A percentile compares a stretch with the other conserved stretches of the same genome.
phyloP scores from a whole-genome alignment of 805 yeast genomes.

The Schwanniomyces occidentalis region DNA sequence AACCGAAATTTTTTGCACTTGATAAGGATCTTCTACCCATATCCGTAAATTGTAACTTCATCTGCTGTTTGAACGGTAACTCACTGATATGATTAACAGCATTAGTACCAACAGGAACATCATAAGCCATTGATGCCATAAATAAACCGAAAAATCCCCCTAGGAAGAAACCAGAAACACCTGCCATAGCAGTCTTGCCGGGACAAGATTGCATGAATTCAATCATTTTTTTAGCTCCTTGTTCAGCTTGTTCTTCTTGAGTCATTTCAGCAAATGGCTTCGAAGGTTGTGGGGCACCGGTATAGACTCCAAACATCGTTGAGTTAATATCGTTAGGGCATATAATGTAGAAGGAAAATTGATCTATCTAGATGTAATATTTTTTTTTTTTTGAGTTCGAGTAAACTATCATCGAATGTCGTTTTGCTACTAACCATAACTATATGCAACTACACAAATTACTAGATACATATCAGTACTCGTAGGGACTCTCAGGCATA shows the following conservation, averaged over 20 bases:
- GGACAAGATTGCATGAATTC: constrained; percentile 91
- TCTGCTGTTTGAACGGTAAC: constrained; percentile 88
- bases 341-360: background rate
- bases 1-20: constrained; percentile 92
- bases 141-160: constrained; percentile 96
- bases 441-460: no score
- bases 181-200: constrained; percentile 88
- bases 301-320: constrained; percentile 42
- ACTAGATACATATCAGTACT: no score
- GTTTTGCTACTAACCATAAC: no score
- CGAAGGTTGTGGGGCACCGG: constrained; percentile 33
- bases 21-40: constrained; percentile 89
- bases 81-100: constrained; percentile 65
- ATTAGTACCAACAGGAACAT: constrained; percentile 69
- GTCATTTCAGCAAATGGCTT: constrained; percentile 70
- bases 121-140: constrained; percentile 86
- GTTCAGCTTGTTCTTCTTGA: constrained; percentile 90
- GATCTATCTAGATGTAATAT: background rate
- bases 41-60: constrained; percentile 86
- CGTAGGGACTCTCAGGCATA: no score
- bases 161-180: constrained; percentile 88
- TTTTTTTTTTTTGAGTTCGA: background rate
- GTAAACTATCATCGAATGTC: background rate
- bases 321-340: background rate
- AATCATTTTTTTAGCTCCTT: constrained; percentile 82